These are phyloP conservation scores for Balamuthia mandrillaris DNA, from an alignment of 208 protist genomes.

Conservation along the genomic window DNA sequence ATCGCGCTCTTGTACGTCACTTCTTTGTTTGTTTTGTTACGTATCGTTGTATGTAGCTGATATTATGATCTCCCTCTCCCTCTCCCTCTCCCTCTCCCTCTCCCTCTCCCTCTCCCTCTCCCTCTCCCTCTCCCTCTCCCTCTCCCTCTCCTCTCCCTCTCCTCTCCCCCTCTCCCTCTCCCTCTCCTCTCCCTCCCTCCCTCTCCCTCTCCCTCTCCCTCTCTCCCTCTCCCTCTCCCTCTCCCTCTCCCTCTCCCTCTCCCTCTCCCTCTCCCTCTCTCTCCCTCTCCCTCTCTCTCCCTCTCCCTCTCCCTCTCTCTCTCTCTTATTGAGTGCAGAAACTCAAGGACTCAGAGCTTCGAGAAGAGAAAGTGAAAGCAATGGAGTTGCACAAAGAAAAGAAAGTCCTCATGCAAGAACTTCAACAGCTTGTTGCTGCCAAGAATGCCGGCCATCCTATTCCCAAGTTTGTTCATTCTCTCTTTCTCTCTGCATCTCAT, in stretches of 20 bases:
- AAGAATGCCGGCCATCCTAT: background rate
- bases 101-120: too few species aligned
- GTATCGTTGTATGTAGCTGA: too few species aligned
- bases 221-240: too few species aligned
- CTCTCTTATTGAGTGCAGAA: background rate
- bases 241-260: too few species aligned
- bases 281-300: background rate
- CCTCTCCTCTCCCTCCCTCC: too few species aligned
- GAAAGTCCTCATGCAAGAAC: slow-evolving; percentile 10
- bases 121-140: too few species aligned
- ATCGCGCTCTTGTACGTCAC: background rate
- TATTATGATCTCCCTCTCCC: too few species aligned
- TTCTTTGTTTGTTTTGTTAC: too few species aligned
- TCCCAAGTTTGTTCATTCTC: background rate
- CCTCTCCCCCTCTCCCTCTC: too few species aligned
- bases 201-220: too few species aligned
- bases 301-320: background rate
- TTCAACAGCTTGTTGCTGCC: background rate
- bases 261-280: background rate
- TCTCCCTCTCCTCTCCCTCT: too few species aligned
- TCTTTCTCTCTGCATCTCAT: background rate
- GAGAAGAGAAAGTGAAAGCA: background rate
- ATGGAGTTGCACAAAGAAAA: background rate
- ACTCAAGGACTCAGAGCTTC: background rate
- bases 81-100: too few species aligned